Percentiles rank a stretch among this genome's conserved stretches.
These are phyloP conservation scores for Nicotiana rustica DNA, from an alignment of 305 asterid species.

Conservation along the genomic window DNA sequence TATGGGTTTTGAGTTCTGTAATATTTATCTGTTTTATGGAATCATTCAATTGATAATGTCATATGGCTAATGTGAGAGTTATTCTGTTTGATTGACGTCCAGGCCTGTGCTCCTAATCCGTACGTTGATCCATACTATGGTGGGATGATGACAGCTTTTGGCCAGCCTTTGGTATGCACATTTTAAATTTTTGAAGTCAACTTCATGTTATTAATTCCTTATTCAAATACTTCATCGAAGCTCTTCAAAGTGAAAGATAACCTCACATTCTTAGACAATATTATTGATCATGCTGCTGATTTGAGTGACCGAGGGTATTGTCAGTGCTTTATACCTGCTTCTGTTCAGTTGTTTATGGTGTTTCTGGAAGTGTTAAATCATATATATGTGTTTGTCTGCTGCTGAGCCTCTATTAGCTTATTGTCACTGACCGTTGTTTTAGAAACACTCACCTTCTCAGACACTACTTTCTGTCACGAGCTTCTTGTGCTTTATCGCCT, in stretches of 20 bases:
- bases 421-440: background rate
- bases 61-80: background rate
- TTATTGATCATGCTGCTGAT: background rate
- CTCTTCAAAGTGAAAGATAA: background rate
- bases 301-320: background rate
- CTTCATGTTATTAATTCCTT: background rate
- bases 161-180: slow-evolving; percentile 72
- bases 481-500: background rate
- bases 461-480: background rate
- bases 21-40: background rate
- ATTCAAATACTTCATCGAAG: background rate
- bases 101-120: slow-evolving; percentile 68
- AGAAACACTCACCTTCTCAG: background rate
- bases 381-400: background rate
- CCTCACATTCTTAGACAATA: background rate
- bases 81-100: slow-evolving; percentile 31
- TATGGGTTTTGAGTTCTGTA: background rate
- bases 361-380: background rate
- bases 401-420: slow-evolving; percentile 1
- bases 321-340: background rate
- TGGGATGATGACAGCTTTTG: slow-evolving; percentile 75
- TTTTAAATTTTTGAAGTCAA: background rate
- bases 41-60: background rate
- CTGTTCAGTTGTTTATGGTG: background rate
- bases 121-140: slow-evolving; percentile 66